These are phyloP conservation scores for Colletotrichum sp. DNA, from an alignment of 2,329 filamentous ascomycete genomes.

Conservation along the genomic window DNA sequence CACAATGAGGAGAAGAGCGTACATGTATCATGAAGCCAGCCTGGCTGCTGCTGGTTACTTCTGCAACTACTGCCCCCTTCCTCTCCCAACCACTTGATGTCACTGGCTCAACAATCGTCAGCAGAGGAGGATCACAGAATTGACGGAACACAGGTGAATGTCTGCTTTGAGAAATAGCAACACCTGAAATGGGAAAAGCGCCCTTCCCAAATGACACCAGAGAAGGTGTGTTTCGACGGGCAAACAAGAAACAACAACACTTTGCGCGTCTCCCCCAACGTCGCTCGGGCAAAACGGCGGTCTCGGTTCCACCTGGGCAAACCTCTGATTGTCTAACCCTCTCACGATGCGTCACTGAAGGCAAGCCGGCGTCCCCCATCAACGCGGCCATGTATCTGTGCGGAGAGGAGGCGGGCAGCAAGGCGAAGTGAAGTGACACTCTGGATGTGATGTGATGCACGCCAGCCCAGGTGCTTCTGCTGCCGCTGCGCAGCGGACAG, in stretches of 20 bases:
- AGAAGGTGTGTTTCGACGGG: background rate
- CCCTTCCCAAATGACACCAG: background rate
- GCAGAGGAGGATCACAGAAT: background rate
- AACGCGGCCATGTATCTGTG: background rate
- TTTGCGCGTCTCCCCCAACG: background rate
- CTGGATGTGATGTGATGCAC: background rate
- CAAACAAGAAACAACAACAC: background rate
- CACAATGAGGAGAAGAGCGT: background rate
- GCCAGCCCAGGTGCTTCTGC: background rate
- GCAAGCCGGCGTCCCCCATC: background rate
- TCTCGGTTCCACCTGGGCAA: constrained; percentile 16
- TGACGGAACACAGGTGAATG: background rate
- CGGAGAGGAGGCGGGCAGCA: background rate
- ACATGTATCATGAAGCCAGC: constrained; percentile 13
- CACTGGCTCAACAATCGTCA: constrained; percentile 1
- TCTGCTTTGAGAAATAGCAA: constrained; percentile 8
- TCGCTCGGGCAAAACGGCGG: background rate
- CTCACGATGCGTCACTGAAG: background rate
- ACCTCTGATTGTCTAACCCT: constrained; percentile 13
- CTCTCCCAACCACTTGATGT: background rate
- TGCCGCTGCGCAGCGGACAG: background rate
- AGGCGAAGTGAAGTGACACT: background rate
- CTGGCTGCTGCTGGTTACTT: background rate
- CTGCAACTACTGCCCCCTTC: background rate
- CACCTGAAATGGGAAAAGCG: constrained; percentile 9